phyloP scores from a whole-genome alignment of 2,329 filamentous ascomycete species.

The Nemania sp. region DNA sequence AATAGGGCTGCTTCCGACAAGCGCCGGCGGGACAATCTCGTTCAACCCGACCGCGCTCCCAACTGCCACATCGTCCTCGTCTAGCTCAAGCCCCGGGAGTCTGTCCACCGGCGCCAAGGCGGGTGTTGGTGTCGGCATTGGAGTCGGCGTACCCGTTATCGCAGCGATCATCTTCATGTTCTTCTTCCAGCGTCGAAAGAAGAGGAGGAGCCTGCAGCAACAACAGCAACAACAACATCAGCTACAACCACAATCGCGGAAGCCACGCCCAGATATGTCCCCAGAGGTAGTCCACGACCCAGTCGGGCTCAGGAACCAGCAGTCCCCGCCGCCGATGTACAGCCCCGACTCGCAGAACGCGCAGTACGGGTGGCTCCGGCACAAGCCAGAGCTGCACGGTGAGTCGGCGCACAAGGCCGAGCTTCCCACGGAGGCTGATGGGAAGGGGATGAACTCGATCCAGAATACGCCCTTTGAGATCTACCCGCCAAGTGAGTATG shows the following conservation, averaged over 20 bases:
- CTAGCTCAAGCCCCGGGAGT: slow-evolving; percentile 21
- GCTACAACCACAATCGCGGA: not conserved
- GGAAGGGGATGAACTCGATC: slow-evolving; percentile 27
- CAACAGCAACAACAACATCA: not conserved
- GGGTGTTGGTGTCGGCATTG: slow-evolving; percentile 43
- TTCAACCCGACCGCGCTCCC: slow-evolving; percentile 45
- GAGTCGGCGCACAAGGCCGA: slow-evolving; percentile 40
- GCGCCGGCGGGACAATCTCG: slow-evolving; percentile 44
- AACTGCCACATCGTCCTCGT: slow-evolving; percentile 33
- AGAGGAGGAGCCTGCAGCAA: slow-evolving; percentile 15
- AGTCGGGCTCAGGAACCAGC: slow-evolving; percentile 16
- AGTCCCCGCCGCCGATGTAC: slow-evolving; percentile 38
- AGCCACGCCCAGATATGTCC: slow-evolving; percentile 27
- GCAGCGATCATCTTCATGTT: slow-evolving; percentile 33
- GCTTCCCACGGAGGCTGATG: slow-evolving; percentile 31
- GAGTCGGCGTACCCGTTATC: slow-evolving; percentile 40
- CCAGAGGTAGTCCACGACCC: slow-evolving; percentile 24
- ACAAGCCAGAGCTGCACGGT: slow-evolving; percentile 42
- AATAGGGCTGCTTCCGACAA: slow-evolving; percentile 42
- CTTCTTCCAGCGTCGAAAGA: slow-evolving; percentile 39
- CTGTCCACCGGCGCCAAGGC: slow-evolving; percentile 39
- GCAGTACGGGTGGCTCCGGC: slow-evolving; percentile 33
- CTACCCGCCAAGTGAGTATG: slow-evolving; percentile 28
- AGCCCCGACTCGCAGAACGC: slow-evolving; percentile 28
- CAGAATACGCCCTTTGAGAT: slow-evolving; percentile 28